A percentile compares a stretch with the other conserved stretches of the same genome.
Evolutionary conservation across 306 rosid species (phyloP).

Genomic region (Castanea mollissima): DNA sequence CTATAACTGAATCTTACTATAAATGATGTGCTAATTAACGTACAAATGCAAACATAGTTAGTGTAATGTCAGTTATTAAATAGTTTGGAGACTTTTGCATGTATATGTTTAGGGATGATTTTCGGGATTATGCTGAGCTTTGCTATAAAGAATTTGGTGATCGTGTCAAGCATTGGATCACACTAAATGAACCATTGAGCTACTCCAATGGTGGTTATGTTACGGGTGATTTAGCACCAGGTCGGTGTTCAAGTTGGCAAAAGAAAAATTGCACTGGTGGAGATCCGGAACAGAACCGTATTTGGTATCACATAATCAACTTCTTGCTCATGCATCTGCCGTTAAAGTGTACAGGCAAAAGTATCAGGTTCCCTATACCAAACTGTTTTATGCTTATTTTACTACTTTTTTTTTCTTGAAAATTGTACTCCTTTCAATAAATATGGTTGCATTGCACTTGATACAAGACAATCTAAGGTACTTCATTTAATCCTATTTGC

Average conservation of each 20-base stretch:
- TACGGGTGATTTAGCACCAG: slow-evolving; percentile 25
- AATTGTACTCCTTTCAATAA: too few relatives aligned
- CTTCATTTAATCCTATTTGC: too few relatives aligned
- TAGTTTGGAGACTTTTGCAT: too few relatives aligned
- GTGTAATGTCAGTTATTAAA: too few relatives aligned
- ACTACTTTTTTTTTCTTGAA: background rate
- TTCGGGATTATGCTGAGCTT: slow-evolving; percentile 29
- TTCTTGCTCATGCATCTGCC: slow-evolving; percentile 52
- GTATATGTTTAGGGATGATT: slow-evolving; percentile 22
- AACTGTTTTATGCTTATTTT: too few relatives aligned
- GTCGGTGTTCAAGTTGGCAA: slow-evolving; percentile 40
- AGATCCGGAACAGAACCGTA: slow-evolving; percentile 46
- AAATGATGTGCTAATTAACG: too few relatives aligned
- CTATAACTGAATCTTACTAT: too few relatives aligned
- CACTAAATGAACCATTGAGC: slow-evolving; percentile 40
- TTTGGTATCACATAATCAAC: slow-evolving; percentile 34
- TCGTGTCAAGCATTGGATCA: slow-evolving; percentile 43
- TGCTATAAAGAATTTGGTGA: slow-evolving; percentile 41
- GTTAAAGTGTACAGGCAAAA: slow-evolving; percentile 39
- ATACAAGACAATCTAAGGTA: too few relatives aligned
- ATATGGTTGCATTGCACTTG: too few relatives aligned
- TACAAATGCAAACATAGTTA: too few relatives aligned
- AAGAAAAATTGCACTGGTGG: slow-evolving; percentile 40
- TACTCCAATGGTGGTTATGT: slow-evolving; percentile 31
- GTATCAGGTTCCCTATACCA: slow-evolving; percentile 33